Percentiles rank a stretch among this genome's conserved stretches.
phyloP scores from a whole-genome alignment of 352 stramenopile genomes.

The Phytophthora pini region DNA sequence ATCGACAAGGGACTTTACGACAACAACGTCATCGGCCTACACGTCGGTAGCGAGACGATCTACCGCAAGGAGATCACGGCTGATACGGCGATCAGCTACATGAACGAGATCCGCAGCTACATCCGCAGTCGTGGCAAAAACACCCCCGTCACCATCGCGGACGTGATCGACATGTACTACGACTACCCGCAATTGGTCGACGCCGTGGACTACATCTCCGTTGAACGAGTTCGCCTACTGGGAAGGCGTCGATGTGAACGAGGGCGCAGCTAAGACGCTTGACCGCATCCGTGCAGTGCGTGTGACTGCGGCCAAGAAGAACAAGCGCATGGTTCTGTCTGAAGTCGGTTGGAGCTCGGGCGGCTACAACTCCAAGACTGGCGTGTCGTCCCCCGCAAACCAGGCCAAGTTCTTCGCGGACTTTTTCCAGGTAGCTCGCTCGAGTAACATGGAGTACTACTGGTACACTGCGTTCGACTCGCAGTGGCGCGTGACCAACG shows the following conservation, averaged over 20 bases:
- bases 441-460: conserved; percentile 65
- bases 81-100: conserved; percentile 55
- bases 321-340: conserved; percentile 68
- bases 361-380: conserved; percentile 35
- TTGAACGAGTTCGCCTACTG: conserved; percentile 87
- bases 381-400: conserved; percentile 49
- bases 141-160: conserved; percentile 69
- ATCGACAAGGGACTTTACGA: conserved; percentile 51
- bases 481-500: conserved; percentile 54
- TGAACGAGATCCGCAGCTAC: conserved; percentile 55
- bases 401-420: conserved; percentile 72
- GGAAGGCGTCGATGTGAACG: conserved; percentile 55
- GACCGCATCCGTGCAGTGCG: conserved; percentile 52
- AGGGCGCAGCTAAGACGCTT: conserved; percentile 52
- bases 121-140: conserved; percentile 44
- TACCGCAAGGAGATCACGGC: conserved; percentile 69
- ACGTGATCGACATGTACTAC: conserved; percentile 76
- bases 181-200: conserved; percentile 57
- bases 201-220: conserved; percentile 68
- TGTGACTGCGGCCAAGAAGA: conserved; percentile 42
- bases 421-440: conserved; percentile 61
- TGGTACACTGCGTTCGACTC: conserved; percentile 79
- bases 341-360: conserved; percentile 71
- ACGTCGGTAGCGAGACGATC: conserved; percentile 72
- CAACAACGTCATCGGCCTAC: conserved; percentile 54